A percentile compares a stretch with the other conserved stretches of the same genome.
These are phyloP conservation scores for Starmerella davenportii DNA, from an alignment of 805 yeast species.

Conservation along the genomic window DNA sequence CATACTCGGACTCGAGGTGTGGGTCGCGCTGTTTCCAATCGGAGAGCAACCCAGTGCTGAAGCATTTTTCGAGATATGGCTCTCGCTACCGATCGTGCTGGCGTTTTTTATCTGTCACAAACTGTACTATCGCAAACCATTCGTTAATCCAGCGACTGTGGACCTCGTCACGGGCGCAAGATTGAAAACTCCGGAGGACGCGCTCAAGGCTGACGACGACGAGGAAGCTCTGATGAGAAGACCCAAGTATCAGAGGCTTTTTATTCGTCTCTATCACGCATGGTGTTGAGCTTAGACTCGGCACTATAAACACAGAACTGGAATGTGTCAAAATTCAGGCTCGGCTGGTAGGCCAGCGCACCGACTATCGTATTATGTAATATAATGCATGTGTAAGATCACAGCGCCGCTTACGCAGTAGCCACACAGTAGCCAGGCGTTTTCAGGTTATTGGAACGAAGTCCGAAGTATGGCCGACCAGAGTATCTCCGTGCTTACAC, in stretches of 20 bases:
- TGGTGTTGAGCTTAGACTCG: constrained; percentile 3
- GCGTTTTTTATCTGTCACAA: constrained; percentile 11
- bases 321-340: no score
- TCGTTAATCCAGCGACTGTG: constrained; percentile 7
- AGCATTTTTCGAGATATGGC: constrained; percentile 35
- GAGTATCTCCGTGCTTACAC: constrained; percentile 14
- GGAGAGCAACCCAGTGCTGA: constrained; percentile 22
- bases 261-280: not conserved
- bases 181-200: constrained; percentile 8
- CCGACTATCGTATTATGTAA: no score
- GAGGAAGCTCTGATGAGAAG: not conserved
- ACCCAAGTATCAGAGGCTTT: constrained; percentile 1
- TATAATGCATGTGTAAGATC: no score
- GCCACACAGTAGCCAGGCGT: no score
- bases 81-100: constrained; percentile 27
- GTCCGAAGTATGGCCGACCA: constrained; percentile 15
- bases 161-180: constrained; percentile 11
- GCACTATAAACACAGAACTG: no score
- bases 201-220: constrained; percentile 1
- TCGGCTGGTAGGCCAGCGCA: no score
- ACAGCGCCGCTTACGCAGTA: no score
- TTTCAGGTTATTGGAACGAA: no score
- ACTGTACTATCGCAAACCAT: constrained; percentile 7
- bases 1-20: constrained; percentile 60
- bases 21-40: constrained; percentile 63